Evolutionary conservation across 2,329 filamentous ascomycete species (phyloP).

Genomic region (Fusarium odoratissimum): DNA sequence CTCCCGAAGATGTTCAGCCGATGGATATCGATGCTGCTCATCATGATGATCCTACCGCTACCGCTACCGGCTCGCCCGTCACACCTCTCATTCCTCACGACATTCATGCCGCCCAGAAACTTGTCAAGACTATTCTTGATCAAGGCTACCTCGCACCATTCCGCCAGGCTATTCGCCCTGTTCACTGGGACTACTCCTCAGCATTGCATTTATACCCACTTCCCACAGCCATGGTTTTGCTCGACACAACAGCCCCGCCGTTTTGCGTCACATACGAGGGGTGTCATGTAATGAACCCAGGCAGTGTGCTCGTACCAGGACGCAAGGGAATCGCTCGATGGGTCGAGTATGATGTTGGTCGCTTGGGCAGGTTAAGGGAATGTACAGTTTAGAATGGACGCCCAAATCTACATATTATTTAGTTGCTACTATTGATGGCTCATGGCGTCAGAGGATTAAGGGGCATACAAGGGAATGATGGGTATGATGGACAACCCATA

Average conservation of each 20-base stretch:
- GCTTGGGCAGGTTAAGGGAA: slow-evolving; percentile 72
- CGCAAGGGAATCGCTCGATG: slow-evolving; percentile 78
- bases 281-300: slow-evolving; percentile 95
- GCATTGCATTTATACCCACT: slow-evolving; percentile 87
- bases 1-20: slow-evolving; percentile 34
- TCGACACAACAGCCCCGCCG: slow-evolving; percentile 82
- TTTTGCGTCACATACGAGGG: slow-evolving; percentile 95
- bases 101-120: slow-evolving; percentile 72
- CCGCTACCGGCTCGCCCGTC: slow-evolving; percentile 47
- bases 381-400: slow-evolving; percentile 61
- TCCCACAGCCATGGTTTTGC: slow-evolving; percentile 84
- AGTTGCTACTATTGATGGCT: not conserved
- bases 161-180: slow-evolving; percentile 78
- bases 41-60: slow-evolving; percentile 30
- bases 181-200: slow-evolving; percentile 88
- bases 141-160: slow-evolving; percentile 93
- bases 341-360: slow-evolving; percentile 85
- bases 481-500: slow-evolving; percentile 17
- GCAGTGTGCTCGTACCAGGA: slow-evolving; percentile 76
- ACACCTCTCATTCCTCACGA: slow-evolving; percentile 60
- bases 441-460: slow-evolving; percentile 13
- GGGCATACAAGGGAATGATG: slow-evolving; percentile 23
- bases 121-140: slow-evolving; percentile 92
- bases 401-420: not conserved
- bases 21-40: slow-evolving; percentile 56